Evolutionary conservation across 192 early-diverging fungal genomes (phyloP), one percentile per base, ranked within the genome.

Genomic region (Backusella sp.): DNA sequence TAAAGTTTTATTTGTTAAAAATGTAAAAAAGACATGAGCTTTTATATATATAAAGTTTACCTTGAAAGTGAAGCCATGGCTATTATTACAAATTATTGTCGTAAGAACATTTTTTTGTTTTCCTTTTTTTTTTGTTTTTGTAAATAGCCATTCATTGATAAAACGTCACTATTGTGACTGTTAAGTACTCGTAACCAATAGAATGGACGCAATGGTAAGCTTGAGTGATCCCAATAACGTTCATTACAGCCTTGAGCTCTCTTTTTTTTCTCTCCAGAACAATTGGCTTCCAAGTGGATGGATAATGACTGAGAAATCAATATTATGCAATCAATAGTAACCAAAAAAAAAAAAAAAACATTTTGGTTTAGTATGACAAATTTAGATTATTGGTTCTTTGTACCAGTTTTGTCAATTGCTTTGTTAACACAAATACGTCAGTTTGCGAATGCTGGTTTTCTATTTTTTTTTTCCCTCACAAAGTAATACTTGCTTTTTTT

Each of bases 41-140:
- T 42, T n/a, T n/a, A n/a, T 30, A 12, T 70, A 21, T 70, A 21
- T 69, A 42, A 42, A 21, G 21, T 71, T 71, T 71, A 71, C 70
- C 70, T 71, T 71, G 70, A 71, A 44, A 71, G 70, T 32, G 70
- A 71, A 30, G 70, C 70, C 70, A 71, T 71, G 39, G 23, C 23
- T 62, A 62, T 56, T 56, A 32, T 62, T 49, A 49, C 46, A 49
- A 28, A 62, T 26, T 62, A 14, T 21, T 62, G 26, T 26, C 8
- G 21, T 28, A 28, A 62, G 56, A 62, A n/a, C 56, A 12, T 62
- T 62, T 21, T 8, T 28, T 62, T 26, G 49, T 53, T 7, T 53
- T 53, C 17, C n/a, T 62, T 7, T 59, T 21, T 56, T 56, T 62
- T 26, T 62, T 59, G 6, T 59, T 26, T 26, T 21, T 26, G 56